These are phyloP conservation scores for Auricularia sp. DNA, from an alignment of 768 basidiomycete species.

Conservation along the genomic window DNA sequence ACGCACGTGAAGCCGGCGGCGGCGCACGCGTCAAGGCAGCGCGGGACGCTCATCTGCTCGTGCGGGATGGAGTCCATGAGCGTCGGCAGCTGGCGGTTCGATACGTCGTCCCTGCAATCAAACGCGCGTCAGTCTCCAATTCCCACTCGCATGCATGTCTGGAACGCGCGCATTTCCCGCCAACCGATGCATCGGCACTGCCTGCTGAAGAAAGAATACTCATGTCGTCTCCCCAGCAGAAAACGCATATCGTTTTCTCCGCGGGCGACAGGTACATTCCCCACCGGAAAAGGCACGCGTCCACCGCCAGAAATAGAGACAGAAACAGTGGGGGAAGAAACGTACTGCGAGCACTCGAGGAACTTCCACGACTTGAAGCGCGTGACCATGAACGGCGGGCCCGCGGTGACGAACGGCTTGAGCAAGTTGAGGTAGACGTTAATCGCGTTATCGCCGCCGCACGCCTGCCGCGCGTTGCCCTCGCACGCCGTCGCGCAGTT, in stretches of 20 bases:
- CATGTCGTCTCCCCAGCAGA: no score
- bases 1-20: neutral
- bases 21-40: neutral
- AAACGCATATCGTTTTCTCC: no score
- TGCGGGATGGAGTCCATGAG: neutral
- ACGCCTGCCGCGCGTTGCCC: neutral
- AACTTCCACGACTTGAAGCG: neutral
- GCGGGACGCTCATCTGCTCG: neutral
- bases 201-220: no score
- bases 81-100: neutral
- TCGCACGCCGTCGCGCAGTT: neutral
- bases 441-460: neutral
- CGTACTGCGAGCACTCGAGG: conserved; percentile 1
- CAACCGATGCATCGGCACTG: no score
- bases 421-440: neutral
- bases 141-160: no score
- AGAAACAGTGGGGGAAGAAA: no score
- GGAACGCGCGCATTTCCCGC: no score
- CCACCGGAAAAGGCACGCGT: no score
- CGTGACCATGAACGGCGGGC: neutral
- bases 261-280: no score
- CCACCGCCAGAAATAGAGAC: no score
- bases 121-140: no score
- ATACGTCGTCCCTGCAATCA: neutral
- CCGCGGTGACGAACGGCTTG: neutral